A percentile compares a stretch with the other conserved stretches of the same genome.
phyloP scores from a whole-genome alignment of 2,329 filamentous ascomycete genomes.

The Hypoxylon sp. region DNA sequence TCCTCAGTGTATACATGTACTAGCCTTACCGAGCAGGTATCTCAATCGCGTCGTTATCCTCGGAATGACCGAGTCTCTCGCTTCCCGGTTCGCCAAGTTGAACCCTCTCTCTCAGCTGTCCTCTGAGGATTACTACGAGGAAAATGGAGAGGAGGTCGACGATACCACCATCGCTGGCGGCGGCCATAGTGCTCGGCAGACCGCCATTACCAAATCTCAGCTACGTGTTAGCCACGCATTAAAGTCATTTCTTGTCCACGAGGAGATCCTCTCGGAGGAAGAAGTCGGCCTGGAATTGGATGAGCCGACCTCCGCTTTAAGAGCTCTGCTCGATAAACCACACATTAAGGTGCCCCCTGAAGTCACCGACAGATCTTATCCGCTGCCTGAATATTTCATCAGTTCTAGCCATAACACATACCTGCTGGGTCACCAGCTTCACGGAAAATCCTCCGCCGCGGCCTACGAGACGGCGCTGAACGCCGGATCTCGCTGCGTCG shows the following conservation, averaged over 20 bases:
- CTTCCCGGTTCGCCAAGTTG: conserved; percentile 47
- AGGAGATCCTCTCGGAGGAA: conserved; percentile 57
- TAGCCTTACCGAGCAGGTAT: too few species aligned
- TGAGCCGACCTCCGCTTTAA: conserved; percentile 55
- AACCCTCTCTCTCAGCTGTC: conserved; percentile 49
- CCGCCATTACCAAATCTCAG: conserved; percentile 57
- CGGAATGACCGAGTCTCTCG: conserved; percentile 39
- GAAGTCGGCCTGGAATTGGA: conserved; percentile 58
- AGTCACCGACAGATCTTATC: conserved; percentile 64
- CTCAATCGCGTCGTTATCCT: not conserved
- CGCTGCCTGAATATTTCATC: conserved; percentile 74
- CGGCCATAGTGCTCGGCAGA: conserved; percentile 61
- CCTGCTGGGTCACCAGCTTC: conserved; percentile 73
- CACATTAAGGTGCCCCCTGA: conserved; percentile 64
- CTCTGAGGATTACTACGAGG: conserved; percentile 55
- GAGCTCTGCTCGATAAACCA: conserved; percentile 61
- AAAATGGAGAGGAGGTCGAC: conserved; percentile 61
- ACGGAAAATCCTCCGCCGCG: conserved; percentile 66
- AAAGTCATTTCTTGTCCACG: conserved; percentile 61
- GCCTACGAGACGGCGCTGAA: conserved; percentile 70
- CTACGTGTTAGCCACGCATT: conserved; percentile 67
- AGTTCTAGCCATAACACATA: conserved; percentile 80
- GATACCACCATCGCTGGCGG: conserved; percentile 62
- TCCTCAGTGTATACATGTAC: not conserved
- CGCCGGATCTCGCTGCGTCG: conserved; percentile 73